Evolutionary conservation across 768 basidiomycete genomes (phyloP), one percentile per base, ranked within the genome.

Genomic region (Mycena vitilis): DNA sequence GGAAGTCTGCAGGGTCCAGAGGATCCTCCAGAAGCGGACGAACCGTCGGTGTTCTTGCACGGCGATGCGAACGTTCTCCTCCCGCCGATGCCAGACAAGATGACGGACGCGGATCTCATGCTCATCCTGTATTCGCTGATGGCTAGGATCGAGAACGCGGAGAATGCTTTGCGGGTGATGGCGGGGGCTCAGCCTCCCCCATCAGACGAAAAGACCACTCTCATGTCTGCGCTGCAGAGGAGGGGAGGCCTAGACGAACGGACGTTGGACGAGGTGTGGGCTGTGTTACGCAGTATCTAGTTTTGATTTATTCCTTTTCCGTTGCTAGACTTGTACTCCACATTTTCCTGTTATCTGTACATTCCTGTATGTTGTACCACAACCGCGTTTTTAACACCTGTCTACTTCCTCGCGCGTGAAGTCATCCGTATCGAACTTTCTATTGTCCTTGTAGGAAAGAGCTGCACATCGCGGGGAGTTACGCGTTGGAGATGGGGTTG

Each of bases 51-150:
- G 12, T 82, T 68, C 7, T 80, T 91, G 59, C 83, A 40, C 40
- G 54, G 54, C n/a, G 54, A 56, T 40, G 15, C 44, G 5, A 83
- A 85, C 60, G 78, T 88, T 52, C 81, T 95, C 42, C 54, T 95
- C 3, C 95, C 96, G 0, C 78, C 85, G 12, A 85, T 96, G 78
- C 81, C 82, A 67, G 89, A 92, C 59, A 89, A 88, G 68, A 88
- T 91, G 72, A 83, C 87, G 36, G 95, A 96, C 71, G 78, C 84
- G 20, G 93, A 96, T 66, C 79, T 96, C 60, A 86, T 90, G 79
- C 78, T 86, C 66, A 79, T 94, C n/a, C 82, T 98, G 38, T 92
- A 95, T 72, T 93, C 90, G 15, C 76, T 97, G 59, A 83, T 91
- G 37, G 80, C 88, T 10, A 85, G 96, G 49, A 89, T 96, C 61